Percentiles rank a stretch among this genome's conserved stretches.
These are phyloP conservation scores for Neoboletus magnificus DNA, from an alignment of 768 basidiomycete genomes.

Conservation along the genomic window DNA sequence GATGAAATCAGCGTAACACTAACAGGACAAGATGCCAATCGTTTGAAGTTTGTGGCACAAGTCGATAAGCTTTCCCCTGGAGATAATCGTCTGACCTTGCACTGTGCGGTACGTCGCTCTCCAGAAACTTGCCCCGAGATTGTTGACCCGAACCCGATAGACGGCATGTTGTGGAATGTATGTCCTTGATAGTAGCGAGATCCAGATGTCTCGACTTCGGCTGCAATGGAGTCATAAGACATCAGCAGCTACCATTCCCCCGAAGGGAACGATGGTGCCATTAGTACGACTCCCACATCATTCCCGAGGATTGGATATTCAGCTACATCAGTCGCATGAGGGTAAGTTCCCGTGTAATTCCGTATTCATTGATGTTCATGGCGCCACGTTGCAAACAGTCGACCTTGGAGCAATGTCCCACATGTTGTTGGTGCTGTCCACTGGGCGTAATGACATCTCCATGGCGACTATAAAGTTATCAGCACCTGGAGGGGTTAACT, in stretches of 20 bases:
- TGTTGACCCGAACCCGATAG: constrained; percentile 26
- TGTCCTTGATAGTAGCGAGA: constrained; percentile 62
- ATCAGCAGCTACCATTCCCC: constrained; percentile 16
- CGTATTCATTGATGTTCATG: constrained; percentile 9
- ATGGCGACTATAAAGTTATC: constrained; percentile 52
- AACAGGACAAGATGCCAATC: constrained; percentile 59
- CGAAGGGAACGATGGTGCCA: constrained; percentile 32
- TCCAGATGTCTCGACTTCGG: constrained; percentile 58
- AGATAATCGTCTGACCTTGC: constrained; percentile 51
- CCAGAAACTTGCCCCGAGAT: neutral
- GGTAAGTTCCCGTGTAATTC: constrained; percentile 20
- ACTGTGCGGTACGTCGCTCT: constrained; percentile 62
- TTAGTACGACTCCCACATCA: constrained; percentile 66
- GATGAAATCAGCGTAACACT: constrained; percentile 64
- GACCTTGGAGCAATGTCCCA: constrained; percentile 58
- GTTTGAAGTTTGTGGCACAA: constrained; percentile 51
- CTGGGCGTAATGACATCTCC: constrained; percentile 65
- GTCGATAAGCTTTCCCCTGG: constrained; percentile 53
- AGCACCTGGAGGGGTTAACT: constrained; percentile 53
- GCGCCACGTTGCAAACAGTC: constrained; percentile 39
- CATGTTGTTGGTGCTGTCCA: constrained; percentile 55
- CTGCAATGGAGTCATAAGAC: constrained; percentile 61
- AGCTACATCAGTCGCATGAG: constrained; percentile 52
- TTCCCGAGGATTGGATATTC: constrained; percentile 57
- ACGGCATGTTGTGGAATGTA: constrained; percentile 69